phyloP scores from a whole-genome alignment of 805 yeast genomes.

The Nakazawaea anatomiae region DNA sequence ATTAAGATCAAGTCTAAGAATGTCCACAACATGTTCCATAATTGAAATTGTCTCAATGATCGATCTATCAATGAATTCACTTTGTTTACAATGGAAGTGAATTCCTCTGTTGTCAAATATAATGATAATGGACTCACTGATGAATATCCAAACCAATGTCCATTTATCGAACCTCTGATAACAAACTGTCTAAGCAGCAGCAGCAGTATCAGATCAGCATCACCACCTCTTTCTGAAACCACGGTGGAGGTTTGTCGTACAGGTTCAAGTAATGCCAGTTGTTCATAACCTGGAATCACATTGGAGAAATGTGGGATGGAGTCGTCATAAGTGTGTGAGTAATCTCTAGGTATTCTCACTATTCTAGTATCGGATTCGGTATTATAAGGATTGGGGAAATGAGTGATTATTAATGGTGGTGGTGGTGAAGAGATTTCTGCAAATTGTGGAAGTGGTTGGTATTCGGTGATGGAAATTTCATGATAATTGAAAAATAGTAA shows the following conservation, averaged over 20 bases:
- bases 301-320: constrained; percentile 51
- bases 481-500: constrained; percentile 61
- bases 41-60: constrained; percentile 33
- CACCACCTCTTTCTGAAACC: background rate
- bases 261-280: constrained; percentile 45
- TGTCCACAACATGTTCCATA: constrained; percentile 34
- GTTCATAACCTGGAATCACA: constrained; percentile 53
- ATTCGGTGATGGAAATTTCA: constrained; percentile 41
- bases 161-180: constrained; percentile 30
- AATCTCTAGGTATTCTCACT: constrained; percentile 59
- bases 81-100: constrained; percentile 30
- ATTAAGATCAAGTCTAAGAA: constrained; percentile 34
- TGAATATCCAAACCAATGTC: constrained; percentile 42
- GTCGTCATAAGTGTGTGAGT: constrained; percentile 27
- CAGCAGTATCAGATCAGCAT: too few species aligned
- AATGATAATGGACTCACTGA: constrained; percentile 46
- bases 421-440: constrained; percentile 18
- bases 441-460: constrained; percentile 17
- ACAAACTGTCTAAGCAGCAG: constrained; percentile 19
- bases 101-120: constrained; percentile 32
- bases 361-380: constrained; percentile 39
- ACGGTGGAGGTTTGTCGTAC: background rate
- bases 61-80: constrained; percentile 37
- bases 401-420: constrained; percentile 45
- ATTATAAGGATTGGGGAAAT: constrained; percentile 57